phyloP scores from a whole-genome alignment of 179 eudicot species.

The Carnegiea gigantea region DNA sequence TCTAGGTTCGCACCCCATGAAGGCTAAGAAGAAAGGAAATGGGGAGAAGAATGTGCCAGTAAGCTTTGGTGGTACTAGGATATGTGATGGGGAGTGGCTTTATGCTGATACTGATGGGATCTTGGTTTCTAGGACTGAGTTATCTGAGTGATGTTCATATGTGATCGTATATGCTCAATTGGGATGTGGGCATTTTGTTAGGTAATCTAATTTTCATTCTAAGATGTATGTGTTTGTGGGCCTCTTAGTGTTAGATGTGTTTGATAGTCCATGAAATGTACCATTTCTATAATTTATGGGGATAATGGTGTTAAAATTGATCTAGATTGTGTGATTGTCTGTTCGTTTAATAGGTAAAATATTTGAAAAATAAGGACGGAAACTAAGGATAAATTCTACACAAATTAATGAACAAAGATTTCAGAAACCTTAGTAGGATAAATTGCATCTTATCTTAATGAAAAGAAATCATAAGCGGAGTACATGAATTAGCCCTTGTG shows the following conservation, averaged over 20 bases:
- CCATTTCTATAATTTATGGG: background rate
- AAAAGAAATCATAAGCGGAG: no score
- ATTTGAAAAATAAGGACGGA: no score
- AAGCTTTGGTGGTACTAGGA: constrained; percentile 16
- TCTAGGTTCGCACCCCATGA: constrained; percentile 33
- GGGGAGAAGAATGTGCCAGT: constrained; percentile 25
- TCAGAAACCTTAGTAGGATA: no score
- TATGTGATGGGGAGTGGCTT: constrained; percentile 32
- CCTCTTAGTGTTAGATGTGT: background rate
- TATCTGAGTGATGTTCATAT: constrained; percentile 7
- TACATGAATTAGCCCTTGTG: no score
- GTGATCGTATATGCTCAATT: background rate
- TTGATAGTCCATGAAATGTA: background rate
- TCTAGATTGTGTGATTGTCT: no score
- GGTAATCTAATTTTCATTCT: no score
- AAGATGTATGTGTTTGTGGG: no score
- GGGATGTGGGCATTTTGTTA: background rate
- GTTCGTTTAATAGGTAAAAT: no score
- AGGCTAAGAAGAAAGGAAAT: constrained; percentile 27
- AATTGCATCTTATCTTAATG: no score
- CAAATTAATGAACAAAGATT: no score
- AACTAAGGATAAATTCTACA: no score
- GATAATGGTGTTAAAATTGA: no score
- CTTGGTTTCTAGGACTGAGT: constrained; percentile 22
- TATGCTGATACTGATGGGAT: constrained; percentile 35